phyloP scores from a whole-genome alignment of 352 stramenopile species.

The Pythium dissotocum region DNA sequence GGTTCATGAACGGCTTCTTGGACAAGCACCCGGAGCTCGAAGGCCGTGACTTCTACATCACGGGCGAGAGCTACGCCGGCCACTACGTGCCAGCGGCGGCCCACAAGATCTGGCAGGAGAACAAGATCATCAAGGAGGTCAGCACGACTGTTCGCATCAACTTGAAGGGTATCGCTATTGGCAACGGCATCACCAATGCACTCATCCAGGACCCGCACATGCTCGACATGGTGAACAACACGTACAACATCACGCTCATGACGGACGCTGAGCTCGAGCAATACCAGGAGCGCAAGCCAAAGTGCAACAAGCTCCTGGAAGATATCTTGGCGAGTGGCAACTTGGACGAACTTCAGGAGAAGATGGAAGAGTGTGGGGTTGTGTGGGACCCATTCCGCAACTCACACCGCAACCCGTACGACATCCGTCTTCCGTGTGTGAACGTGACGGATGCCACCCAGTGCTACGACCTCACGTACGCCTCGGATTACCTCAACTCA shows the following conservation, averaged over 20 bases:
- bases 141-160: conserved; percentile 34
- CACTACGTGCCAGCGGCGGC: conserved; percentile 63
- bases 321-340: conserved; percentile 51
- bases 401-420: conserved; percentile 68
- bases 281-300: conserved; percentile 27
- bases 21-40: conserved; percentile 56
- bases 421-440: conserved; percentile 60
- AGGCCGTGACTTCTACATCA: conserved; percentile 62
- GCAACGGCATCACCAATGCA: conserved; percentile 53
- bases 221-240: conserved; percentile 65
- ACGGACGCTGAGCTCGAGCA: conserved; percentile 30
- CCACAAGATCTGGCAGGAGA: conserved; percentile 52
- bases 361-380: conserved; percentile 13
- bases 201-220: conserved; percentile 41
- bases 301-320: conserved; percentile 36
- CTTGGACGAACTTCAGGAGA: background rate
- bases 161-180: conserved; percentile 54
- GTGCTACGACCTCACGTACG: conserved; percentile 48
- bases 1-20: conserved; percentile 68
- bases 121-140: conserved; percentile 24
- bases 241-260: conserved; percentile 68
- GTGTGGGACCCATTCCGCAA: conserved; percentile 45
- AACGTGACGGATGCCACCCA: conserved; percentile 38
- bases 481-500: conserved; percentile 26
- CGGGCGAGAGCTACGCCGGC: conserved; percentile 68